Conservation (phyloP, 768 basidiomycete genomes). For the Trametes sanguinea region DNA sequence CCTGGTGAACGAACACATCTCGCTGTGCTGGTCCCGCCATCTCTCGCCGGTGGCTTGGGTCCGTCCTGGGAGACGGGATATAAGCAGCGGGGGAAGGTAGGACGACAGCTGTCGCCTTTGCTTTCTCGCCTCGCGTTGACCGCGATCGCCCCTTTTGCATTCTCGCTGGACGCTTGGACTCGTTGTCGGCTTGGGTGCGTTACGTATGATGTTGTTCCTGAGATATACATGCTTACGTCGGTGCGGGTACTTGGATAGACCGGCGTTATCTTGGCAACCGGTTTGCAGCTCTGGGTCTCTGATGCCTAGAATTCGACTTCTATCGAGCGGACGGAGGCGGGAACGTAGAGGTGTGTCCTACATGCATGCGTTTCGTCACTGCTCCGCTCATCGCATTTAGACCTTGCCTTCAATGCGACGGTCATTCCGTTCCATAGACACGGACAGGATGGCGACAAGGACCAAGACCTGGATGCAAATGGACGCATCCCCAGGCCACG, state of each 20-base stretch:
- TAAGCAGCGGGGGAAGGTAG: not conserved
- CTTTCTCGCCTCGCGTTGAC: not conserved
- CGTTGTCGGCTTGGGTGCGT: not conserved
- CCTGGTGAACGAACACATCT: slow-evolving; percentile 7
- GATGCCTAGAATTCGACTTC: not conserved
- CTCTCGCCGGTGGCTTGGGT: not conserved
- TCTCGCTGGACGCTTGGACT: not conserved
- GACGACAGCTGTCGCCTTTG: not conserved
- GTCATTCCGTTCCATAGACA: not conserved
- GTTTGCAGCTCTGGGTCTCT: not conserved
- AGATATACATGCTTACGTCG: not conserved
- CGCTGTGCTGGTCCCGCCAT: not conserved
- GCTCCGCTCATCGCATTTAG: not conserved
- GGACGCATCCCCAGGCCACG: not conserved
- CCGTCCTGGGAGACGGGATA: not conserved
- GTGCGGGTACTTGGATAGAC: not conserved
- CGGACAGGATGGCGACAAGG: not conserved
- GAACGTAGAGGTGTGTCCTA: not conserved
- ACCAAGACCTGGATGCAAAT: not conserved
- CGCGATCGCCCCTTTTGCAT: not conserved
- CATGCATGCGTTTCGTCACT: too few relatives aligned
- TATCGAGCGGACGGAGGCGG: not conserved
- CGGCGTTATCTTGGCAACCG: not conserved
- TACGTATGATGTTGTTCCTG: not conserved
- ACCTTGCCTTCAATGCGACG: not conserved